These are phyloP conservation scores for Rutstroemia sp. DNA, from an alignment of 2,329 filamentous ascomycete species.

Conservation along the genomic window DNA sequence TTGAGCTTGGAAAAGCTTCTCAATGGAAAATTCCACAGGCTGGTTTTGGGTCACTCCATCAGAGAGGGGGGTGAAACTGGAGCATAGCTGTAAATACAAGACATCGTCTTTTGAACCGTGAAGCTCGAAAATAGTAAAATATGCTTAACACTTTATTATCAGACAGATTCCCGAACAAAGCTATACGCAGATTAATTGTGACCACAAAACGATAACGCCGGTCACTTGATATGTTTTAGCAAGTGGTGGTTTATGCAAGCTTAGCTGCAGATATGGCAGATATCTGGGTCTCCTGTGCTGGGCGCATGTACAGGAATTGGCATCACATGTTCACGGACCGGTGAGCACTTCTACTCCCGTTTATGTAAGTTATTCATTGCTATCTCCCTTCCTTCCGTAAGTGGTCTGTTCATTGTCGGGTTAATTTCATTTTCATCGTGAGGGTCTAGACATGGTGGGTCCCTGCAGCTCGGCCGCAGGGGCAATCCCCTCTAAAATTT, in stretches of 20 bases:
- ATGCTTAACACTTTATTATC: too few species aligned
- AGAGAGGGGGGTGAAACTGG: too few species aligned
- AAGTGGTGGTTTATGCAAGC: too few species aligned
- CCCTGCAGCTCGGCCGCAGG: conserved; percentile 7
- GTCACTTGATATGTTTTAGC: neutral
- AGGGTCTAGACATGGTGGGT: neutral
- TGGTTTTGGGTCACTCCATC: too few species aligned
- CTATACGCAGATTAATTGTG: neutral
- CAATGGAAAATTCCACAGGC: too few species aligned
- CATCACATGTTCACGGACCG: too few species aligned
- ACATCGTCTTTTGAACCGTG: neutral
- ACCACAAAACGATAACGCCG: neutral
- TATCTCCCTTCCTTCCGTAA: neutral
- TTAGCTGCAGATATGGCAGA: neutral
- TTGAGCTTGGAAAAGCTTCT: too few species aligned
- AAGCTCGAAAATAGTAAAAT: too few species aligned
- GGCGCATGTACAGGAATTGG: neutral
- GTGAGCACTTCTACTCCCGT: too few species aligned
- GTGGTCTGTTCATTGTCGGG: neutral
- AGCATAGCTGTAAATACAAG: conserved; percentile 4
- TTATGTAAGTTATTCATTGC: neutral
- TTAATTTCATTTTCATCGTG: conserved; percentile 4
- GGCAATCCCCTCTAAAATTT: conserved; percentile 10
- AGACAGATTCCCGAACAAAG: too few species aligned
- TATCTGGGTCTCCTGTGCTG: neutral